phyloP scores from a whole-genome alignment of 192 early-diverging fungal genomes.

The Physocladia obscura region DNA sequence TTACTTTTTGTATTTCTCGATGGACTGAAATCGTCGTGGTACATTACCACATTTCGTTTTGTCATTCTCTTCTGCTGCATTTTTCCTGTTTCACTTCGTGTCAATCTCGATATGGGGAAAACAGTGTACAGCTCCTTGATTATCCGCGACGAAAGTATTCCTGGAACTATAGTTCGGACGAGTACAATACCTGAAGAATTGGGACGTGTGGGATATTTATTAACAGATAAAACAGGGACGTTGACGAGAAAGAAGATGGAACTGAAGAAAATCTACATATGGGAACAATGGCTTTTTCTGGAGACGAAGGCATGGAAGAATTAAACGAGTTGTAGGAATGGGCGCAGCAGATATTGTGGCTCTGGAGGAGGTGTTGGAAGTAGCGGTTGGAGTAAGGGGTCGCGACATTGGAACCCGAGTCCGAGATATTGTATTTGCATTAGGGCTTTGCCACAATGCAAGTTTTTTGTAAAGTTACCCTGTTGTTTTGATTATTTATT shows the following conservation, averaged over 20 bases:
- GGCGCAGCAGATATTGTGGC: background rate
- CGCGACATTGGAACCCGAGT: slow-evolving; percentile 84
- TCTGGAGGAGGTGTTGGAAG: too few relatives aligned
- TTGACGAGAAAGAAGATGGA: slow-evolving; percentile 97
- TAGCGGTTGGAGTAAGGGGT: too few relatives aligned
- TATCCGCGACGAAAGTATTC: slow-evolving; percentile 80
- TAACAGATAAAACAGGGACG: slow-evolving; percentile 96
- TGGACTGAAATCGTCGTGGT: slow-evolving; percentile 87
- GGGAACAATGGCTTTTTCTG: slow-evolving; percentile 88
- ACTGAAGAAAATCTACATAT: slow-evolving; percentile 88
- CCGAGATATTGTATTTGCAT: slow-evolving; percentile 81
- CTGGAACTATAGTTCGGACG: slow-evolving; percentile 85
- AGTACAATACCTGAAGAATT: slow-evolving; percentile 95
- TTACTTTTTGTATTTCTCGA: slow-evolving; percentile 84
- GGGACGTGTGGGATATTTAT: slow-evolving; percentile 86
- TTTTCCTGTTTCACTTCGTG: slow-evolving; percentile 89
- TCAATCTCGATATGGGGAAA: slow-evolving; percentile 97
- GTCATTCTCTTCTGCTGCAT: slow-evolving; percentile 94
- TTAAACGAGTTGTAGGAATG: slow-evolving; percentile 44
- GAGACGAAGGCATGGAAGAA: slow-evolving; percentile 86
- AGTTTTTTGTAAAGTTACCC: too few relatives aligned
- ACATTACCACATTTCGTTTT: slow-evolving; percentile 88
- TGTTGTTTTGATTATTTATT: too few relatives aligned
- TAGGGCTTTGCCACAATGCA: slow-evolving; percentile 91
- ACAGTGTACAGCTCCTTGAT: slow-evolving; percentile 87